phyloP scores from a whole-genome alignment of 2,329 filamentous ascomycete species.

The Fusarium torulosum region DNA sequence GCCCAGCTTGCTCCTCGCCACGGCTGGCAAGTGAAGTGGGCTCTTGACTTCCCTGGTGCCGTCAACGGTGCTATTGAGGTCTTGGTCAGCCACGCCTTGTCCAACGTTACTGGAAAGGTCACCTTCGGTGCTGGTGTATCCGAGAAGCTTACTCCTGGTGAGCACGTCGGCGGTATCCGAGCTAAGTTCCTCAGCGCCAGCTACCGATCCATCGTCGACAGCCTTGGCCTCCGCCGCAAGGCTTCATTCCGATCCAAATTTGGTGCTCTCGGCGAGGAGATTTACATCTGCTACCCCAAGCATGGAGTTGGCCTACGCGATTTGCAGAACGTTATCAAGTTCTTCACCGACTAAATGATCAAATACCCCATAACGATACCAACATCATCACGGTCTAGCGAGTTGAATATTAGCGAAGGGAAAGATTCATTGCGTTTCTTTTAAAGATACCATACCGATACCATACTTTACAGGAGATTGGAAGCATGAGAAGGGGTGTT shows the following conservation, averaged over 20 bases:
- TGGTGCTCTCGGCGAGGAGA: slow-evolving; percentile 83
- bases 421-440: slow-evolving; percentile 20
- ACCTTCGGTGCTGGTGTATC: slow-evolving; percentile 91
- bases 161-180: slow-evolving; percentile 83
- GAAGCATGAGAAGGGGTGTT: slow-evolving; percentile 5
- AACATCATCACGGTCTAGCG: slow-evolving; percentile 6
- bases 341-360: slow-evolving; percentile 78
- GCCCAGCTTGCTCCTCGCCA: slow-evolving; percentile 83
- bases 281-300: slow-evolving; percentile 91
- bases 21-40: slow-evolving; percentile 96
- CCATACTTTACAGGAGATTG: slow-evolving; percentile 27
- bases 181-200: slow-evolving; percentile 85
- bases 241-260: slow-evolving; percentile 92
- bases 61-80: slow-evolving; percentile 91
- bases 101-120: slow-evolving; percentile 66
- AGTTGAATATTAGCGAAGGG: slow-evolving; percentile 12
- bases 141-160: slow-evolving; percentile 78
- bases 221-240: slow-evolving; percentile 86
- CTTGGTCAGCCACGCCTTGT: slow-evolving; percentile 78
- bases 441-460: slow-evolving; percentile 35
- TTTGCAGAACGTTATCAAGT: slow-evolving; percentile 86
- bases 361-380: neutral
- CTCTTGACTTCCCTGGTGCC: slow-evolving; percentile 89
- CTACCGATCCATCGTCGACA: slow-evolving; percentile 84
- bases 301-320: slow-evolving; percentile 86